Evolutionary conservation across 768 basidiomycete species (phyloP).

Genomic region (Mycena crocata): DNA sequence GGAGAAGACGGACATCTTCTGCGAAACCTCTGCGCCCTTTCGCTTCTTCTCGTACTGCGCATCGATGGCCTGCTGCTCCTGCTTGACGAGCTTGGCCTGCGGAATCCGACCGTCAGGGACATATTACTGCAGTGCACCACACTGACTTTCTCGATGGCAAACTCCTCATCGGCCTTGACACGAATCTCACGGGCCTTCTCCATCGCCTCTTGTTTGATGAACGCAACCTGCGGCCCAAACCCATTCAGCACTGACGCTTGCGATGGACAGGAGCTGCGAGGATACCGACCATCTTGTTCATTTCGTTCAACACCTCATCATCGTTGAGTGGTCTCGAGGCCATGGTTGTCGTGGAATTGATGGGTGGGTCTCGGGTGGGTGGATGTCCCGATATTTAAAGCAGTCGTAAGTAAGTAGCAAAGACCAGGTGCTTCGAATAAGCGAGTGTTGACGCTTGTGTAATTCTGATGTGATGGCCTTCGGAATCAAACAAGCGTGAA

Average conservation of each 20-base stretch:
- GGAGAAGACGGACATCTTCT: slow-evolving; percentile 85
- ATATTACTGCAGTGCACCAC: background rate
- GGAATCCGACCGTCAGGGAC: background rate
- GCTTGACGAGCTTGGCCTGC: slow-evolving; percentile 96
- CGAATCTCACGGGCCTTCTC: slow-evolving; percentile 98
- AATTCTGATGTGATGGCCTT: no score
- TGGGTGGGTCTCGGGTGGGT: no score
- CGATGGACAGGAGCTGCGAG: slow-evolving; percentile 7
- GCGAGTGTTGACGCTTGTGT: no score
- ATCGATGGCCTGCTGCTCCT: slow-evolving; percentile 95
- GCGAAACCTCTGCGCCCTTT: slow-evolving; percentile 92
- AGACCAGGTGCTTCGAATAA: no score
- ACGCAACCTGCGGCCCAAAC: slow-evolving; percentile 75
- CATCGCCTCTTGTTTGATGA: slow-evolving; percentile 98
- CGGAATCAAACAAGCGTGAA: no score
- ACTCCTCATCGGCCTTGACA: slow-evolving; percentile 98
- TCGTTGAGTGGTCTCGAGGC: slow-evolving; percentile 88
- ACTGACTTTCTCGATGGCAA: slow-evolving; percentile 94
- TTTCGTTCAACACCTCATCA: slow-evolving; percentile 94
- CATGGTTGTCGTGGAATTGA: slow-evolving; percentile 54
- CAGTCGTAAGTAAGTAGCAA: no score
- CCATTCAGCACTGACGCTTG: background rate
- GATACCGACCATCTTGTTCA: slow-evolving; percentile 95
- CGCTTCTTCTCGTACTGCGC: slow-evolving; percentile 95
- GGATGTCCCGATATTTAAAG: no score